Percentiles rank a stretch among this genome's conserved stretches.
Evolutionary conservation across 768 basidiomycete species (phyloP).

Genomic region (Tylopilus plumbeoviolaceoides): DNA sequence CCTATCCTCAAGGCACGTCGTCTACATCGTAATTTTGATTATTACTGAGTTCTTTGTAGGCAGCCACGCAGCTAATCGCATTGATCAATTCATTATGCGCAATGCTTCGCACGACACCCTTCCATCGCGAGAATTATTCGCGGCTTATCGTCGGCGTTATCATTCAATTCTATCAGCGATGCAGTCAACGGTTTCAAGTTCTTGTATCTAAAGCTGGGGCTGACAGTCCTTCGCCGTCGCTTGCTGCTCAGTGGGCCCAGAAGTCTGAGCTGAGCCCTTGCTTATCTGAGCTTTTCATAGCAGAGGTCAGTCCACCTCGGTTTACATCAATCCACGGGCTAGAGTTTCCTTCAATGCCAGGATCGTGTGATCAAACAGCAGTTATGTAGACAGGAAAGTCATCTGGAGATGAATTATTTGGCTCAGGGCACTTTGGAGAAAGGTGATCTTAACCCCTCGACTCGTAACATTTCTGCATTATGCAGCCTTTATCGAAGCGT

Average conservation of each 20-base stretch:
- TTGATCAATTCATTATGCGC: slow-evolving; percentile 88
- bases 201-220: slow-evolving; percentile 47
- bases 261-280: slow-evolving; percentile 72
- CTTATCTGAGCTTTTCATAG: slow-evolving; percentile 58
- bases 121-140: slow-evolving; percentile 92
- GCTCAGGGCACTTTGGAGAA: slow-evolving; percentile 50
- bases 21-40: not conserved
- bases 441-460: slow-evolving; percentile 65
- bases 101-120: slow-evolving; percentile 89
- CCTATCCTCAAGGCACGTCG: slow-evolving; percentile 72
- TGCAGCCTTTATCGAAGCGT: slow-evolving; percentile 83
- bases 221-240: slow-evolving; percentile 45
- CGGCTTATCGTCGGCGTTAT: slow-evolving; percentile 91
- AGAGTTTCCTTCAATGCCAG: slow-evolving; percentile 25
- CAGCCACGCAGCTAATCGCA: slow-evolving; percentile 79
- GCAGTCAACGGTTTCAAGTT: slow-evolving; percentile 82
- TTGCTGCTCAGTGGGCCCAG: slow-evolving; percentile 83
- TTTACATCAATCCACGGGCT: not conserved
- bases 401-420: slow-evolving; percentile 69
- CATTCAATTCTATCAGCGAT: slow-evolving; percentile 94
- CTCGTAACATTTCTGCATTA: slow-evolving; percentile 68
- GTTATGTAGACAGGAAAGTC: slow-evolving; percentile 72
- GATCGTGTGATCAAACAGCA: slow-evolving; percentile 44
- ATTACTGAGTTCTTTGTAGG: slow-evolving; percentile 42
- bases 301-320: slow-evolving; percentile 41